Base-by-base conservation (phyloP, 345 rosid species). In the Populus ilicifolia region DNA sequence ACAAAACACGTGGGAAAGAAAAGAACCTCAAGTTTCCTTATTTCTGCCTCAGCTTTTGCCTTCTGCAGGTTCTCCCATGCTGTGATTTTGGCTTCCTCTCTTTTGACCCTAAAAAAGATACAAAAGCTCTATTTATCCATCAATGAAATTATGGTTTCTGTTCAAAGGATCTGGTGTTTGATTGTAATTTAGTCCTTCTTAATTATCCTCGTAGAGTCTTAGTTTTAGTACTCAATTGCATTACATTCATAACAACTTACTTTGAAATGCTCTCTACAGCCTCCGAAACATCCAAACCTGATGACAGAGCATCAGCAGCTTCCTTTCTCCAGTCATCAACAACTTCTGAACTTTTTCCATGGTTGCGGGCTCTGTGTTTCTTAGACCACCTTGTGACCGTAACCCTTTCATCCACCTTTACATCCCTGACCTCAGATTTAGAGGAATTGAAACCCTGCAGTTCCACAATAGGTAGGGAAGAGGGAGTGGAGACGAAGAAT, bases 61-160 rank as follows among this genome's bases (percentile, higher is more conserved):
- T 88, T 96, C 91, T 96, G 99, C 82, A 96, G 88, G 79, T 93
- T 96, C 86, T 96, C 97, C 99, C 99, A 96, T 17, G 97, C 97
- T 25, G 79, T 88, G 74, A 96, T 92, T 86, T 92, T 91, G 38
- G 97, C 94, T 88, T 96, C 97, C 81, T 92, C 98, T 50, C 92
- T 92, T 84, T 89, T 90, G 35, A 46, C 71, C 85, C 99, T 96
- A 76, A 27, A 17, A 70, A 29, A 69, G 43, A 17, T 35, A 29
- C 20, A 36, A 18, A 9, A 48, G 39, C 8, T 46, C 63, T 59
- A 59, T 9, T 46, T 59, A 59, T 59, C 5, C 29, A 59, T 59
- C 29, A 59, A 59, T 27, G 63, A 59, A 59, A 59, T n/a, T 10
- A 23, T 59, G 64, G 27, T 59, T 59, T 59, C 29, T 9, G 6